Evolutionary conservation across 2,329 filamentous ascomycete genomes (phyloP).

Genomic region (Nemania sp.): DNA sequence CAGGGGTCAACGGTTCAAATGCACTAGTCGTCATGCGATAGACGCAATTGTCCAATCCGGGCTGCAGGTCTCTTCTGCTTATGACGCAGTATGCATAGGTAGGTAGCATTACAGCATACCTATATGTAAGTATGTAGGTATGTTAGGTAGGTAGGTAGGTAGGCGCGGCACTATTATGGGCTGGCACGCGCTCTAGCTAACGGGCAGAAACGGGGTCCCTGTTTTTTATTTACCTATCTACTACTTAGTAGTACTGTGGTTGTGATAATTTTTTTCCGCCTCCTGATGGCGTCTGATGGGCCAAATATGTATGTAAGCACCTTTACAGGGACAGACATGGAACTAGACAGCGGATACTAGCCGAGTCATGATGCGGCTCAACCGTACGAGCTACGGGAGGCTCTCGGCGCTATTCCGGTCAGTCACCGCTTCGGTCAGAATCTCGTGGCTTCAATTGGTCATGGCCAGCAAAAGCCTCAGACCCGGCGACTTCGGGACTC

Average conservation of each 20-base stretch:
- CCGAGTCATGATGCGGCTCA: constrained; percentile 38
- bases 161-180: not conserved
- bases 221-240: no score
- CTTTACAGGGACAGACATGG: not conserved
- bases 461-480: constrained; percentile 9
- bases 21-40: no score
- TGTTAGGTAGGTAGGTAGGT: not conserved
- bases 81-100: no score
- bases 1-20: no score
- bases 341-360: not conserved
- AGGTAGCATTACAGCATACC: no score
- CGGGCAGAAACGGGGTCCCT: no score
- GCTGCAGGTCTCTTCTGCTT: no score
- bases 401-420: constrained; percentile 39
- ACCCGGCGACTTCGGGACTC: constrained; percentile 22
- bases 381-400: constrained; percentile 21
- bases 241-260: no score
- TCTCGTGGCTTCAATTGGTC: constrained; percentile 24
- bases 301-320: not conserved
- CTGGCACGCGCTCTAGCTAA: no score
- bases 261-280: constrained; percentile 7
- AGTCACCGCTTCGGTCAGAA: constrained; percentile 27
- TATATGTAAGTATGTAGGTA: not conserved
- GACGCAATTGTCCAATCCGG: no score
- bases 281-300: not conserved